Percentiles rank a stretch among this genome's conserved stretches.
These are phyloP conservation scores for Clarireedia homoeocarpa DNA, from an alignment of 2,329 filamentous ascomycete genomes.

Conservation along the genomic window DNA sequence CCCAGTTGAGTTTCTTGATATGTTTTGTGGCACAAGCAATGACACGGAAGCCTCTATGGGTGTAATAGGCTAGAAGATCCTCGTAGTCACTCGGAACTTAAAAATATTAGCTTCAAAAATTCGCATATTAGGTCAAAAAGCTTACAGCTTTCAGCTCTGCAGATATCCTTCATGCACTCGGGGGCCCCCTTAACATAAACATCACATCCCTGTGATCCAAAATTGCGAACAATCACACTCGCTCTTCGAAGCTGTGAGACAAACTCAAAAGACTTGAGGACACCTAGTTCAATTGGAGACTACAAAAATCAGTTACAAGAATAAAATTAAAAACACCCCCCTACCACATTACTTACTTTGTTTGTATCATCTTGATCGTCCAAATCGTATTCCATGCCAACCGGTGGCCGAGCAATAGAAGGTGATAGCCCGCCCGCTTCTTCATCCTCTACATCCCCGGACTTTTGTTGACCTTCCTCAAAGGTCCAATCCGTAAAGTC, in stretches of 20 bases:
- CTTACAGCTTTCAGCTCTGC: constrained; percentile 69
- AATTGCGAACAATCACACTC: constrained; percentile 85
- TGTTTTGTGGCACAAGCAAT: constrained; percentile 92
- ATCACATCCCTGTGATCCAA: constrained; percentile 74
- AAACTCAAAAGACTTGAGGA: constrained; percentile 89
- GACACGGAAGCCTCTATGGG: constrained; percentile 90
- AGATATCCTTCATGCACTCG: constrained; percentile 94
- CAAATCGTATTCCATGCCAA: constrained; percentile 48
- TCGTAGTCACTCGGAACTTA: constrained; percentile 80
- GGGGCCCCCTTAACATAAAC: constrained; percentile 95
- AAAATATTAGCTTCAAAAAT: constrained; percentile 6
- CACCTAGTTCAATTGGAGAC: constrained; percentile 71
- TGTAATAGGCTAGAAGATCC: constrained; percentile 81
- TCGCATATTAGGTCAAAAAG: constrained; percentile 12
- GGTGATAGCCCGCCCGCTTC: constrained; percentile 71
- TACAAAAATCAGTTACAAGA: constrained; percentile 23
- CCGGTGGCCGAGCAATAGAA: constrained; percentile 79
- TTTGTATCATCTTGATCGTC: constrained; percentile 36
- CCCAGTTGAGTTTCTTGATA: constrained; percentile 80
- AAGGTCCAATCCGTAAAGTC: constrained; percentile 91
- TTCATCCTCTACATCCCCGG: constrained; percentile 59
- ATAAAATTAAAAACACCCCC: neutral
- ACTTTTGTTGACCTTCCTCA: constrained; percentile 72
- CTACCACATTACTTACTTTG: constrained; percentile 16
- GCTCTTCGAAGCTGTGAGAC: constrained; percentile 86